A percentile compares a stretch with the other conserved stretches of the same genome.
Evolutionary conservation across 441 rosid species (phyloP).

Genomic region (Adansonia gregorii): DNA sequence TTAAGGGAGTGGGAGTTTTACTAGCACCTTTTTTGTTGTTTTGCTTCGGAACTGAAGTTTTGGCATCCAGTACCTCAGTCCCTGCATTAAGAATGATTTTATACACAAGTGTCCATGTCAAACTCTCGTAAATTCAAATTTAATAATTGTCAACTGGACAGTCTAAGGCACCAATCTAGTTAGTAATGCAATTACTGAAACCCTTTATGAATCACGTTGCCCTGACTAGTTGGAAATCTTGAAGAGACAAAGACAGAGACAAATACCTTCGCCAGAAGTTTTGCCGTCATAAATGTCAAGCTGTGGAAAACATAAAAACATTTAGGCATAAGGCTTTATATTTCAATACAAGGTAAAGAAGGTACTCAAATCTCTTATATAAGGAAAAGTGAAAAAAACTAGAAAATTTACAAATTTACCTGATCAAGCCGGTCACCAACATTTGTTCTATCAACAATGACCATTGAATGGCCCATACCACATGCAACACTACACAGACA

Average conservation of each 20-base stretch:
- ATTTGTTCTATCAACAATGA: conserved; percentile 75
- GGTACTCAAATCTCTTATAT: background rate
- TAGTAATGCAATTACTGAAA: background rate
- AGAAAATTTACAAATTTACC: conserved; percentile 44
- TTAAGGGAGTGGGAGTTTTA: conserved; percentile 44
- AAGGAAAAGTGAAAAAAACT: background rate
- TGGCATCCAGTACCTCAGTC: conserved; percentile 42
- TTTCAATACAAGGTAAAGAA: background rate
- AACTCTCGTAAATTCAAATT: background rate
- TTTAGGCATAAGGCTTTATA: conserved; percentile 6
- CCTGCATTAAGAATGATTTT: conserved; percentile 33
- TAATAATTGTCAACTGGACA: background rate
- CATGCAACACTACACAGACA: conserved; percentile 75
- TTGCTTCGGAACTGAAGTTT: conserved; percentile 46
- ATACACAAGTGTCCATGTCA: background rate
- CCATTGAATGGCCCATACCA: conserved; percentile 84
- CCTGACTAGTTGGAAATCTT: background rate
- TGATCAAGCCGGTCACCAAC: conserved; percentile 72
- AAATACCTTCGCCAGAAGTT: conserved; percentile 72
- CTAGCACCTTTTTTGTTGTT: conserved; percentile 46
- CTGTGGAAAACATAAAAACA: conserved; percentile 47
- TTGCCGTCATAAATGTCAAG: conserved; percentile 84
- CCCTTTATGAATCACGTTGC: background rate
- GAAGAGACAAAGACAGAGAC: background rate
- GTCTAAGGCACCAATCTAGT: background rate